Evolutionary conservation across 805 yeast species (phyloP).

Genomic region (Yamadazyma nakazawae): DNA sequence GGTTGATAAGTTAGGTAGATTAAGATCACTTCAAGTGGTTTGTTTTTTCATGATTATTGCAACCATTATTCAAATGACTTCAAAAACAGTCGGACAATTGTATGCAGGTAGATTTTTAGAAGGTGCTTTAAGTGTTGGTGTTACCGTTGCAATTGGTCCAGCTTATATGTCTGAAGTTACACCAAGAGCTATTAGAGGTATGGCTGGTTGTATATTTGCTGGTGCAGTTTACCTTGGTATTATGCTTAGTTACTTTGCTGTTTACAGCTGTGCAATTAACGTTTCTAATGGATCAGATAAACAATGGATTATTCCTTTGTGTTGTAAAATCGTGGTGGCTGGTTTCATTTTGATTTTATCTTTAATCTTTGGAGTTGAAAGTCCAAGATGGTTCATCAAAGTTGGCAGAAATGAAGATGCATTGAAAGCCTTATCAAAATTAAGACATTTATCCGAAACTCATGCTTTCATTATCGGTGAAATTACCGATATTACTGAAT

Average conservation of each 20-base stretch:
- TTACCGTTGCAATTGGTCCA: constrained; percentile 57
- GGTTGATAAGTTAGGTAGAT: constrained; percentile 51
- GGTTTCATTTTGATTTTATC: constrained; percentile 43
- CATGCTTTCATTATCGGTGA: constrained; percentile 52
- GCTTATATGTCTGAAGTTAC: constrained; percentile 52
- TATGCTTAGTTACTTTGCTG: constrained; percentile 46
- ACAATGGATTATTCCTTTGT: constrained; percentile 55
- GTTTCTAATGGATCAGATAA: constrained; percentile 28
- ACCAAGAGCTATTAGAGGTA: constrained; percentile 51
- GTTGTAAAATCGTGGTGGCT: constrained; percentile 46
- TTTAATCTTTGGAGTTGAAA: constrained; percentile 38
- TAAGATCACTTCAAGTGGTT: constrained; percentile 43
- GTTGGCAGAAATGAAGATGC: constrained; percentile 41
- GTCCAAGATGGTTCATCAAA: constrained; percentile 52
- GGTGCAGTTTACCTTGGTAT: constrained; percentile 59
- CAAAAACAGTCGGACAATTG: constrained; percentile 45
- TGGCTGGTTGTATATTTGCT: constrained; percentile 50
- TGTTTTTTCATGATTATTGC: constrained; percentile 45
- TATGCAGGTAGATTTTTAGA: constrained; percentile 55
- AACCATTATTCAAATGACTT: constrained; percentile 47
- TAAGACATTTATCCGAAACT: constrained; percentile 44
- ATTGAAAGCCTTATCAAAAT: constrained; percentile 33
- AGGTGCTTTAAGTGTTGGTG: constrained; percentile 54
- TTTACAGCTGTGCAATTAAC: constrained; percentile 51
- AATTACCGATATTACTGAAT: constrained; percentile 49